These are phyloP conservation scores for Trichoderma parareesei DNA, from an alignment of 495 filamentous ascomycete species.

Conservation along the genomic window DNA sequence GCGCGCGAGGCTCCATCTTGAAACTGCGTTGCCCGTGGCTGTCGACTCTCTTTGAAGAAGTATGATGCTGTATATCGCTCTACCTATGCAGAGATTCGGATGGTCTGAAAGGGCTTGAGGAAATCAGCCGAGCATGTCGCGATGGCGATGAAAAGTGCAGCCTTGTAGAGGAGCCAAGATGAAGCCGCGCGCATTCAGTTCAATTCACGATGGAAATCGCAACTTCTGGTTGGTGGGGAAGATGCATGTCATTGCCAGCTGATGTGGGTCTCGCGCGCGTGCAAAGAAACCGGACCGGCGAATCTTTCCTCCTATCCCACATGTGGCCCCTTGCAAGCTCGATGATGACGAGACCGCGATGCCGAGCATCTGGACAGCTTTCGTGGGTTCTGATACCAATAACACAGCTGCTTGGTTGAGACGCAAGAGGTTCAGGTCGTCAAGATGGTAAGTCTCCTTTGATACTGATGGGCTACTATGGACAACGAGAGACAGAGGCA, in stretches of 20 bases:
- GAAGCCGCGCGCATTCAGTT: background rate
- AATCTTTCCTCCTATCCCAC: conserved; percentile 9
- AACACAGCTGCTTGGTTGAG: background rate
- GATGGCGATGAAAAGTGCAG: background rate
- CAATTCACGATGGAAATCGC: background rate
- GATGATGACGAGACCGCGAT: conserved; percentile 1
- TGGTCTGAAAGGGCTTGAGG: too few species aligned
- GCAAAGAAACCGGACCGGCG: background rate
- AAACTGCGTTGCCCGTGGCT: background rate
- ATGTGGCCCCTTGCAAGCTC: background rate
- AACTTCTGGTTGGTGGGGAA: conserved; percentile 11
- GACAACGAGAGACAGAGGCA: background rate
- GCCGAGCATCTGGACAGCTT: background rate
- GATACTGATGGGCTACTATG: background rate
- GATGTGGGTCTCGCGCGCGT: background rate
- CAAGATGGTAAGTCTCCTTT: conserved; percentile 18
- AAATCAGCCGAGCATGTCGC: background rate
- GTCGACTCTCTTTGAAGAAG: background rate
- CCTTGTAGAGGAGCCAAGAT: background rate
- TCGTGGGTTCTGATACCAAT: background rate
- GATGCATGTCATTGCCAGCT: conserved; percentile 6
- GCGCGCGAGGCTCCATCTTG: conserved; percentile 63
- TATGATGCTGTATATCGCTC: too few species aligned
- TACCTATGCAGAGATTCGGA: background rate
- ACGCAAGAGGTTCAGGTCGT: background rate